Evolutionary conservation across 2,329 filamentous ascomycete genomes (phyloP).

Genomic region (Exophiala sp.): DNA sequence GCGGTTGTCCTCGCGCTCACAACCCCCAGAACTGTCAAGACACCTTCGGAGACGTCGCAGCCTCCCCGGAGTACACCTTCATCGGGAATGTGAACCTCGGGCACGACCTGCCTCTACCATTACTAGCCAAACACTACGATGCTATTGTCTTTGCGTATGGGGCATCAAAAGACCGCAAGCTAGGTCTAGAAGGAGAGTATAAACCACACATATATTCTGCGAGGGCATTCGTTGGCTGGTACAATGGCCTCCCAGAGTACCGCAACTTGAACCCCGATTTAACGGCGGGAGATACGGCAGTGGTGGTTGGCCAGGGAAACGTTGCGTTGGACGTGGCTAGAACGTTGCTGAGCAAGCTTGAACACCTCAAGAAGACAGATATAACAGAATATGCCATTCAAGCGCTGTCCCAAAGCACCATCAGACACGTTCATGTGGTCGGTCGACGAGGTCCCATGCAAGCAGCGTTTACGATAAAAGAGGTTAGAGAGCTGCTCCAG

Average conservation of each 20-base stretch:
- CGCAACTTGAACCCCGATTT: conserved; percentile 70
- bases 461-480: conserved; percentile 93
- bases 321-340: conserved; percentile 91
- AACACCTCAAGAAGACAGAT: conserved; percentile 74
- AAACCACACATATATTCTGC: conserved; percentile 68
- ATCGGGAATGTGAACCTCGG: conserved; percentile 86
- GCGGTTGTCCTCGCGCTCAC: background rate
- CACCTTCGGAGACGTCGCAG: conserved; percentile 84
- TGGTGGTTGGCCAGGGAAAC: conserved; percentile 92
- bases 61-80: conserved; percentile 79
- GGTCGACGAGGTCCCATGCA: conserved; percentile 86
- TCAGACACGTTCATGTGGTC: conserved; percentile 80
- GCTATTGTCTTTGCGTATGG: conserved; percentile 91
- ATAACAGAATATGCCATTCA: conserved; percentile 83
- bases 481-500: conserved; percentile 81
- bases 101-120: conserved; percentile 61
- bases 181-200: conserved; percentile 77
- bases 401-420: conserved; percentile 64
- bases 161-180: conserved; percentile 73
- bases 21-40: conserved; percentile 78
- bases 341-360: conserved; percentile 73
- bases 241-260: conserved; percentile 89
- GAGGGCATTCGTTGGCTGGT: conserved; percentile 94
- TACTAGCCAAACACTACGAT: conserved; percentile 79
- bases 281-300: conserved; percentile 70